Evolutionary conservation across 106 monocot species (phyloP).

Genomic region (Platanthera zijinensis): DNA sequence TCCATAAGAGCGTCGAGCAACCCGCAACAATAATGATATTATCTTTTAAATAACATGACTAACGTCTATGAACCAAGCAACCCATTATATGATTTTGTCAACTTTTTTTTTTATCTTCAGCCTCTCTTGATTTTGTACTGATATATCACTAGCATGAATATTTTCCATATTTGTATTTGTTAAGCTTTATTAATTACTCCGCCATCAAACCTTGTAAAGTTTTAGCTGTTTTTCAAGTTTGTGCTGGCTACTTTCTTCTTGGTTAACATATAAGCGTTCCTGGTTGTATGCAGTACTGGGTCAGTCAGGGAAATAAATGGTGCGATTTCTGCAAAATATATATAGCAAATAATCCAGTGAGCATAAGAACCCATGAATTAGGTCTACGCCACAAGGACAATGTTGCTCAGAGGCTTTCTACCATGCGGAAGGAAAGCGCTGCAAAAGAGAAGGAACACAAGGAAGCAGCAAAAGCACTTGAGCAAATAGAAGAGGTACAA

Average conservation of each 20-base stretch:
- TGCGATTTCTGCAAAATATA: conserved; percentile 98
- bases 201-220: not conserved
- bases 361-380: conserved; percentile 90
- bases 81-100: not conserved
- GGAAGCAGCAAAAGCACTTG: conserved; percentile 61
- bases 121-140: not conserved
- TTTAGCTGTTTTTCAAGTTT: not conserved
- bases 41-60: too few species aligned
- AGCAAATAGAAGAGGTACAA: conserved; percentile 85
- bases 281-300: conserved; percentile 74
- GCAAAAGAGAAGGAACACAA: conserved; percentile 84
- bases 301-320: conserved; percentile 99
- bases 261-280: not conserved
- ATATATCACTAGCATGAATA: not conserved
- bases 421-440: conserved; percentile 78
- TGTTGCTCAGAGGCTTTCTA: conserved; percentile 68
- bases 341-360: conserved; percentile 78
- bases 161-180: not conserved
- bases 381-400: conserved; percentile 92
- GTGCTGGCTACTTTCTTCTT: not conserved
- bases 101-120: not conserved
- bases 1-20: too few species aligned
- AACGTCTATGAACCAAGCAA: too few species aligned
- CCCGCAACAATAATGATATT: too few species aligned
- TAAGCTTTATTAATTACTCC: not conserved